Percentiles rank a stretch among this genome's conserved stretches.
Evolutionary conservation across 768 basidiomycete species (phyloP).

Genomic region (Psilocybe sp.): DNA sequence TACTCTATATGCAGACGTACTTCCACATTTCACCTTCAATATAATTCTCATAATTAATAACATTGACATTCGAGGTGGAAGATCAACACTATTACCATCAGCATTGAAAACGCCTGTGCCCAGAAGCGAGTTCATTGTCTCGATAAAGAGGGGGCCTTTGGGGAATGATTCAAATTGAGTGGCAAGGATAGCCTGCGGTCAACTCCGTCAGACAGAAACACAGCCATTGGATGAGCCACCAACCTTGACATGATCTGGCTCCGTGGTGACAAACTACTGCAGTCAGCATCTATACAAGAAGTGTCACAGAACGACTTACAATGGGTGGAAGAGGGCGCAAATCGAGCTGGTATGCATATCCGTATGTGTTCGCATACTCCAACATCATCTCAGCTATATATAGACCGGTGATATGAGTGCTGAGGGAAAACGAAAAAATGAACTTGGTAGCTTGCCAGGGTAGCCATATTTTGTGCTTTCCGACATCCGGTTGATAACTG

Average conservation of each 20-base stretch:
- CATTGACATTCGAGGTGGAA: slow-evolving; percentile 2
- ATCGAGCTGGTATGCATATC: slow-evolving; percentile 27
- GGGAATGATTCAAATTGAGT: slow-evolving; percentile 46
- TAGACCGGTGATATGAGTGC: not conserved
- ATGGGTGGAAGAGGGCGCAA: slow-evolving; percentile 30
- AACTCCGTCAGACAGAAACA: not conserved
- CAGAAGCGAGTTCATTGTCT: slow-evolving; percentile 34
- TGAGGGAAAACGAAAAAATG: not conserved
- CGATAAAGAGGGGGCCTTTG: slow-evolving; percentile 32
- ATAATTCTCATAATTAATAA: not conserved
- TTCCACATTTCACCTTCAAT: slow-evolving; percentile 67
- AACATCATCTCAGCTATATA: slow-evolving; percentile 26
- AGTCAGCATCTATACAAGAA: too few relatives aligned
- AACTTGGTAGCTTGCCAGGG: slow-evolving; percentile 25
- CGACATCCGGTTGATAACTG: slow-evolving; percentile 8
- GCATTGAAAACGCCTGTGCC: slow-evolving; percentile 61
- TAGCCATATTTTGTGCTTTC: slow-evolving; percentile 23
- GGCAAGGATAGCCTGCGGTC: slow-evolving; percentile 39
- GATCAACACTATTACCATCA: slow-evolving; percentile 38
- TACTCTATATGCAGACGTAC: slow-evolving; percentile 28
- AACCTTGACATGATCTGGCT: slow-evolving; percentile 48
- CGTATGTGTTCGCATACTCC: slow-evolving; percentile 24
- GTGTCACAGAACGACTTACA: too few relatives aligned
- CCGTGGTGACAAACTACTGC: slow-evolving; percentile 35
- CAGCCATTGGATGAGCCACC: not conserved